Conservation (phyloP, 108 stramenopile genomes). For the Chaetoceros tenuissimus region DNA sequence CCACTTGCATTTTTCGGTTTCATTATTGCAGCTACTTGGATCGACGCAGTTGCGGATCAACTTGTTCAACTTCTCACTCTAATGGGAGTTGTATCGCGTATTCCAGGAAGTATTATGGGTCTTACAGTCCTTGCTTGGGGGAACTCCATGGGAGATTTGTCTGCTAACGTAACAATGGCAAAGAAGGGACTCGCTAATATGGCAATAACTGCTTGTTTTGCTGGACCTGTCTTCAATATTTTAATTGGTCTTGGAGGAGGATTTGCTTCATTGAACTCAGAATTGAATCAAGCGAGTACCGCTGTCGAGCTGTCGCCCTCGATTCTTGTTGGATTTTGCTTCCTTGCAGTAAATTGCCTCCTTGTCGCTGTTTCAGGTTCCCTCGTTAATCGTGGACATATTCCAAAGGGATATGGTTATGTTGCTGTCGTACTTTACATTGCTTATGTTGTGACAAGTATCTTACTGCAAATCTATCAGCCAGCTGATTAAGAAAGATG, state of each 20-base stretch:
- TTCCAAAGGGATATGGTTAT: conserved; percentile 64
- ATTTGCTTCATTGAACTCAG: conserved; percentile 36
- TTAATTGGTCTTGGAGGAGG: conserved; percentile 73
- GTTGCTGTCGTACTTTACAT: conserved; percentile 24
- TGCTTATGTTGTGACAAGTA: conserved; percentile 24
- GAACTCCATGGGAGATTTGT: conserved; percentile 86
- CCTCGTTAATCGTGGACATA: conserved; percentile 26
- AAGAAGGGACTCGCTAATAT: conserved; percentile 88
- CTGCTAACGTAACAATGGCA: conserved; percentile 91
- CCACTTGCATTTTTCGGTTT: conserved; percentile 86
- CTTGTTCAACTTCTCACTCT: conserved; percentile 79
- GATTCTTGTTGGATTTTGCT: conserved; percentile 52
- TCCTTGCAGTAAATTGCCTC: conserved; percentile 53
- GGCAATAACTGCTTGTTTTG: conserved; percentile 88
- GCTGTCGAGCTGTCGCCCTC: conserved; percentile 37
- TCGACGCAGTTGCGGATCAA: conserved; percentile 88
- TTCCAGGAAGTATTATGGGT: conserved; percentile 83
- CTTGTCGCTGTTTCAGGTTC: conserved; percentile 38
- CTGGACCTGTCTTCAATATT: conserved; percentile 95
- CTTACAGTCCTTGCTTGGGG: conserved; percentile 95
- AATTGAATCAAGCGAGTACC: conserved; percentile 21
- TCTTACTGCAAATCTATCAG: conserved; percentile 22
- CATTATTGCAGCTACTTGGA: conserved; percentile 86
- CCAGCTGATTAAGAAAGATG: too few species aligned
- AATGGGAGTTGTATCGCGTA: conserved; percentile 70